Evolutionary conservation across 129 eudicot genomes (phyloP), one percentile per base, ranked within the genome.

Genomic region (Artemisia annua): DNA sequence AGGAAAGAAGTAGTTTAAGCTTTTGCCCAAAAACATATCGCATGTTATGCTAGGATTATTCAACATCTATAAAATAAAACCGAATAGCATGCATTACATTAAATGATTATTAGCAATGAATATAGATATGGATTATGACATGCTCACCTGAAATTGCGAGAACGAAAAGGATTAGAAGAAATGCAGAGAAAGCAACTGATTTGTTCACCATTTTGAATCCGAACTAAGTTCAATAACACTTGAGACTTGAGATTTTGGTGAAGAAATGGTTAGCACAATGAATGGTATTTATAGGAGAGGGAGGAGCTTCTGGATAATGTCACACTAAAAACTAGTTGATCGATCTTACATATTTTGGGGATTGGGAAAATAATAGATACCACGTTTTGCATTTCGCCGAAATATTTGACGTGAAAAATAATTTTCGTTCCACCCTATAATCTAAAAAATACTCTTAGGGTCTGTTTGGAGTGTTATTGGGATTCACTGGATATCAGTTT

Each of bases 101-200:
- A 8, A 16, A 19, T 20, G 30, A 5, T 19, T 57, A 57, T 7
- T 19, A 57, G 7, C 17, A 53, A 43, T 1, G 9, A 35, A 35
- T 43, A n/a, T n/a, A n/a, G n/a, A 15, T 10, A 14, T 0, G 1
- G 79, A n/a, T 44, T 18, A 51, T 0, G 63, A 48, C 6, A 17
- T 12, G 44, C 55, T 78, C 30, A 78, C 82, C 82, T 54, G 82
- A 71, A 43, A 78, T 19, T 0, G 60, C 50, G 9, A 78, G 77
- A 12, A 71, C 43, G 7, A 71, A 64, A 16, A 78, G 19, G 67
- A 71, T 64, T 3, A 78, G 8, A 63, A 55, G 4, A 49, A 63
- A 43, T 1, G 44, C 30, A 48, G 59, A 64, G n/a, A 64, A 54
- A 39, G 58, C 26, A 6, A 71, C 46, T 20, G 73, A 78, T 72